These are phyloP conservation scores for Phytophthora agathidicida DNA, from an alignment of 352 stramenopile genomes.

Conservation along the genomic window DNA sequence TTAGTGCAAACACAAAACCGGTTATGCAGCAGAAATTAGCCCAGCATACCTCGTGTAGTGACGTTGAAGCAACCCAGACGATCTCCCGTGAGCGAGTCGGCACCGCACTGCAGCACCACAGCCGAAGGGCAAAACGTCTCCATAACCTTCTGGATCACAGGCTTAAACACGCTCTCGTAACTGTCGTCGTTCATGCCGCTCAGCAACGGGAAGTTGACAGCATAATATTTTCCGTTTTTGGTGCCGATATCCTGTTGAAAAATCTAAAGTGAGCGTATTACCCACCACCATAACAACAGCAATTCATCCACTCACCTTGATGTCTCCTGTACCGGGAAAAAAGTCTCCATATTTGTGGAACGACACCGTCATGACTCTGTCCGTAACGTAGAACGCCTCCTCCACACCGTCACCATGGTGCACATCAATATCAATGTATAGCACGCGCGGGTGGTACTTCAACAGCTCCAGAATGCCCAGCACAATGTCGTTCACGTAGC, in stretches of 20 bases:
- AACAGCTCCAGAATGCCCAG: slow-evolving; percentile 98
- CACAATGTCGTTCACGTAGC: slow-evolving; percentile 99
- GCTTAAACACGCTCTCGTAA: slow-evolving; percentile 98
- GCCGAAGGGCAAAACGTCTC: slow-evolving; percentile 89
- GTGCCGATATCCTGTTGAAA: slow-evolving; percentile 91
- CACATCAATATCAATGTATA: slow-evolving; percentile 99
- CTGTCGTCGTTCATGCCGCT: slow-evolving; percentile 96
- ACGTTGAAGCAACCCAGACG: slow-evolving; percentile 98
- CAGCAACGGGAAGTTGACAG: slow-evolving; percentile 97
- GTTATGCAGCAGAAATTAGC: not conserved
- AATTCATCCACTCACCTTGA: slow-evolving; percentile 57
- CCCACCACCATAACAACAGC: not conserved
- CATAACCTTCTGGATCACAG: slow-evolving; percentile 95
- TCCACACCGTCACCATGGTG: slow-evolving; percentile 98
- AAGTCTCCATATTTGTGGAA: slow-evolving; percentile 99
- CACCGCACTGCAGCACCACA: slow-evolving; percentile 98
- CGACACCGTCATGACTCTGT: slow-evolving; percentile 99
- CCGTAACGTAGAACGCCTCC: slow-evolving; percentile 96
- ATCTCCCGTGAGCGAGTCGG: slow-evolving; percentile 97
- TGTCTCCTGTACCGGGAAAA: slow-evolving; percentile 97
- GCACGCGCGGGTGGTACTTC: slow-evolving; percentile 96
- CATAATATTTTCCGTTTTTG: slow-evolving; percentile 95
- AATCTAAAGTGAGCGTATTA: not conserved
- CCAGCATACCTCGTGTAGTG: slow-evolving; percentile 70
- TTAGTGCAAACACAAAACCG: not conserved